Base-by-base conservation (phyloP, 2,329 filamentous ascomycete species). In the Delphinella strobiligena region DNA sequence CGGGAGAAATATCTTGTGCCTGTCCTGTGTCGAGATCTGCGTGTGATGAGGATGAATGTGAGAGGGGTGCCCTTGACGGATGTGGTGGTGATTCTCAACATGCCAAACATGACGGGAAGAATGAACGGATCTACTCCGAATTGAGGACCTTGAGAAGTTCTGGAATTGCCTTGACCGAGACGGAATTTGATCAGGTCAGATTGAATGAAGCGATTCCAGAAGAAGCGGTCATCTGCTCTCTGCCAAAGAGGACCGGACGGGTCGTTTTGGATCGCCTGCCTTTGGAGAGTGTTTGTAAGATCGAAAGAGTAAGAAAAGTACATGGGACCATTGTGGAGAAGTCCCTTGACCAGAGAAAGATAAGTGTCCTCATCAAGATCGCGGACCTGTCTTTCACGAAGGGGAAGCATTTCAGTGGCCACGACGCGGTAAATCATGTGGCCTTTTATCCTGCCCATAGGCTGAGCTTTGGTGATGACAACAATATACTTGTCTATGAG, bases 301-400 rank as follows among this genome's bases (percentile, higher is more conserved):
- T 98, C 91, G 59, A 93, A 77, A 7, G 88, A 89, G 68, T 98
- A 98, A 42, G 91, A 96, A 56, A 95, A 98, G 72, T 93, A 96
- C 80, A 96, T 87, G 7, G 89, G 86, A 0, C 83, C 84, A 10
- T 75, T 79, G 59, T 82, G 82, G 51, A 98, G 73, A 46, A 91
- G 78, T 35, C 73, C 76, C 61, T 87, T 87, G 51, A 98, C 74
- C 39, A 96, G 71, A 36, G 70, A 64, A 40, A 96, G 73, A 61
- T 95, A 96, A 51, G 78, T 82, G 62, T 96, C 89, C 69, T 98
- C 91, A 59, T 98, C 91, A 33, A 80, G 77, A 56, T 98, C 91
- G 62, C 83, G 85, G 46, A 96, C 77, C 49, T 85, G 81, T 49
- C 86, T 82, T 64, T 96, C 91, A 61, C 88, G 86, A 58, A 98